Conservation (phyloP, 2,329 filamentous ascomycete genomes). For the Aureobasidium zeae region DNA sequence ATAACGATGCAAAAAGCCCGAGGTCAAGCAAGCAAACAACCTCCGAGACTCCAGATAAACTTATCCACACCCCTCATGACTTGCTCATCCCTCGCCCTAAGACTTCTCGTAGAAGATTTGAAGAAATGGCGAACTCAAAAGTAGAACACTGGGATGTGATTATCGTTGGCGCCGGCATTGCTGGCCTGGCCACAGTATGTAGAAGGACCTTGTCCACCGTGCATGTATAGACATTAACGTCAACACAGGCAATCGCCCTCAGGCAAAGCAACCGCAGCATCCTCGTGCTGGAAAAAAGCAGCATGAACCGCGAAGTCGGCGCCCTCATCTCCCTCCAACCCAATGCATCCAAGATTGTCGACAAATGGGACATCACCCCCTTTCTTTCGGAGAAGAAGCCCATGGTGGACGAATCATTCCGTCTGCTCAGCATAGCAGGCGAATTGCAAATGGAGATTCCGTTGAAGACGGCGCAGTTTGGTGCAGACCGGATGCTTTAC, state of each 20-base stretch:
- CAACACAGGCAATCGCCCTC: constrained; percentile 29
- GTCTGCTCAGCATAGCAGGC: constrained; percentile 29
- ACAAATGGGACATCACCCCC: constrained; percentile 25
- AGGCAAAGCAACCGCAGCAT: constrained; percentile 26
- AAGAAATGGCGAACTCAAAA: constrained; percentile 16
- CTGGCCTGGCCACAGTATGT: constrained; percentile 20
- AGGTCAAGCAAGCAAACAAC: too few relatives aligned
- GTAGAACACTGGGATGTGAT: constrained; percentile 15
- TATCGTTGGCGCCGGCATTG: constrained; percentile 22
- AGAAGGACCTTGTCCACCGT: not conserved
- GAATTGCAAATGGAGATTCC: constrained; percentile 28
- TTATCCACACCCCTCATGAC: constrained; percentile 8
- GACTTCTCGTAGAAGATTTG: constrained; percentile 12
- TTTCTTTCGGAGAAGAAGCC: constrained; percentile 26
- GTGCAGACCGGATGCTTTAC: constrained; percentile 34
- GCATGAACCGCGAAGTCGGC: constrained; percentile 30
- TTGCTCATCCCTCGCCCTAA: constrained; percentile 12
- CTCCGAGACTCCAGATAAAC: too few relatives aligned
- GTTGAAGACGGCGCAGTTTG: constrained; percentile 28
- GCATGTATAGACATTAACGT: not conserved
- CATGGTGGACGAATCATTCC: constrained; percentile 31
- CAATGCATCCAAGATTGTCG: constrained; percentile 33
- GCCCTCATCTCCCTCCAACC: constrained; percentile 37
- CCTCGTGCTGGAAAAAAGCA: constrained; percentile 25
- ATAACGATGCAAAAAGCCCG: too few relatives aligned